phyloP scores from a whole-genome alignment of 148 eudicot species.

The Camellia granthamiana region DNA sequence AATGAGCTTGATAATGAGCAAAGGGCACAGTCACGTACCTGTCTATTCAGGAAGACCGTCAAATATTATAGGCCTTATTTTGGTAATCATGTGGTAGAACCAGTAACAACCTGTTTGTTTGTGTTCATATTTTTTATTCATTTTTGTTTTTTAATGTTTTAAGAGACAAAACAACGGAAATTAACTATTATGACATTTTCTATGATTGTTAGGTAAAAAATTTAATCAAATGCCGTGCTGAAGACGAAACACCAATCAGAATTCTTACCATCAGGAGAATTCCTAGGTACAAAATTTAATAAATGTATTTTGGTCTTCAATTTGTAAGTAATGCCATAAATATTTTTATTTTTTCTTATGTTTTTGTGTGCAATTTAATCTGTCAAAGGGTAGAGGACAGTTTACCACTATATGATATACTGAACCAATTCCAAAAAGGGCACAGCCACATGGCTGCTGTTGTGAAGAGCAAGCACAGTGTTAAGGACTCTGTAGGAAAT shows the following conservation, averaged over 20 bases:
- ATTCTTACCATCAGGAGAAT: slow-evolving; percentile 61
- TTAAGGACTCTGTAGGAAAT: slow-evolving; percentile 18
- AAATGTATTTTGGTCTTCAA: background rate
- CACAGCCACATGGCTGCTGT: slow-evolving; percentile 84
- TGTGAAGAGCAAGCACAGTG: slow-evolving; percentile 38
- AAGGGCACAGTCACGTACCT: slow-evolving; percentile 77
- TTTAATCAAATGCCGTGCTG: slow-evolving; percentile 52
- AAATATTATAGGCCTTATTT: slow-evolving; percentile 71
- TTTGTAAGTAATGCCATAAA: background rate
- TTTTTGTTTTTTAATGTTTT: background rate
- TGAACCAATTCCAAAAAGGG: slow-evolving; percentile 70
- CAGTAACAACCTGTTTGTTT: background rate
- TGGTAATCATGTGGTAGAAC: slow-evolving; percentile 37
- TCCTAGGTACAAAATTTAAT: slow-evolving; percentile 42
- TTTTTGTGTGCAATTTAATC: background rate
- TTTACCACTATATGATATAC: slow-evolving; percentile 64
- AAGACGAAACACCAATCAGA: slow-evolving; percentile 66
- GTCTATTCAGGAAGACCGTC: slow-evolving; percentile 48
- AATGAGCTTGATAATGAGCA: slow-evolving; percentile 62
- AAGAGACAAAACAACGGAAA: background rate
- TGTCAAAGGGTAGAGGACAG: slow-evolving; percentile 52
- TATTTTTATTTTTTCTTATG: background rate
- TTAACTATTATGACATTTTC: background rate
- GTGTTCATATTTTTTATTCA: background rate
- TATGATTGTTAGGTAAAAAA: slow-evolving; percentile 52